phyloP scores from a whole-genome alignment of 345 rosid species.

The Diplotaxis tenuifolia region DNA sequence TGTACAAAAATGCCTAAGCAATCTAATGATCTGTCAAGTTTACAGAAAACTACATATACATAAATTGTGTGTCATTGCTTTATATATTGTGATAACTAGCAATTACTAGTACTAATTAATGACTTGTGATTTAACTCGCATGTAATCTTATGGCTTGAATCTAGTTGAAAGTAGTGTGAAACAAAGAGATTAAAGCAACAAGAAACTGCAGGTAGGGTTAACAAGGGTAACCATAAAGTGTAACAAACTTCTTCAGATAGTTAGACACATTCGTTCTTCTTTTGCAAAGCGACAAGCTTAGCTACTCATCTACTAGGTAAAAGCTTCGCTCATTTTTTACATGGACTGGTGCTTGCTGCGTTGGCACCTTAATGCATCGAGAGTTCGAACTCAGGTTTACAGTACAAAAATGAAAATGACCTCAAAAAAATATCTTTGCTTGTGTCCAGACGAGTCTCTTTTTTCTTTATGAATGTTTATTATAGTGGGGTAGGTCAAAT shows the following conservation, averaged over 20 bases:
- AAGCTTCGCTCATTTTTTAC: not conserved
- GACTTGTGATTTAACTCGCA: not conserved
- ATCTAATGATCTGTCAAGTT: not conserved
- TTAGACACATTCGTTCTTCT: not conserved
- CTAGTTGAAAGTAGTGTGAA: not conserved
- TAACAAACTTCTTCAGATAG: not conserved
- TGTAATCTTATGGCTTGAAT: not conserved
- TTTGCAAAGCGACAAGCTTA: not conserved
- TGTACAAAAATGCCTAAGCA: not conserved
- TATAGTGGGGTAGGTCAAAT: slow-evolving; percentile 31
- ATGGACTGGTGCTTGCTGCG: not conserved
- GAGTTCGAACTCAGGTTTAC: slow-evolving; percentile 9
- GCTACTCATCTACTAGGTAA: not conserved
- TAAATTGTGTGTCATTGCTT: not conserved
- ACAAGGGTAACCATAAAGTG: not conserved
- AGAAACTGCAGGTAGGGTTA: not conserved
- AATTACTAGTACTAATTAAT: too few relatives aligned
- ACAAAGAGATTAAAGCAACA: not conserved
- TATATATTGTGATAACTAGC: not conserved
- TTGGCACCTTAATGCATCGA: not conserved
- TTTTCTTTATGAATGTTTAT: not conserved
- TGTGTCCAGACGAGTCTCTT: slow-evolving; percentile 9
- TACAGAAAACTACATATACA: not conserved
- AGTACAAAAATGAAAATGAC: not conserved
- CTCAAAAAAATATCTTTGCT: not conserved